Evolutionary conservation across 306 rosid genomes (phyloP).

Genomic region (Quercus glauca): DNA sequence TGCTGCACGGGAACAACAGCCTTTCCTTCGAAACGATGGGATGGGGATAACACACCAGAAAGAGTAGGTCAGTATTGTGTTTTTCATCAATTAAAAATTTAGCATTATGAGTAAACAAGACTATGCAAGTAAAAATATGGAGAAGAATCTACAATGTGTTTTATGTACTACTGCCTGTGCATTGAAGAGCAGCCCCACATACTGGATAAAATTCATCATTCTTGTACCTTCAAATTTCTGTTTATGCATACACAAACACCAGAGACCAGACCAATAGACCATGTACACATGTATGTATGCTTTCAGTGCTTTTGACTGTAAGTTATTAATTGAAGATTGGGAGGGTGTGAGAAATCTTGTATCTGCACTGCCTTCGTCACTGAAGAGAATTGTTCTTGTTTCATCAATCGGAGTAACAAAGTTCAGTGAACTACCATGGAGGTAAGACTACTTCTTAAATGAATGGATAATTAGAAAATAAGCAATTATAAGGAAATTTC

Average conservation of each 20-base stretch:
- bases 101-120: slow-evolving; percentile 12
- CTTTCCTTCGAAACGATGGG: slow-evolving; percentile 94
- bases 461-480: slow-evolving; percentile 15
- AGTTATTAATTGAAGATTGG: slow-evolving; percentile 69
- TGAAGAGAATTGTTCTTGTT: slow-evolving; percentile 85
- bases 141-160: slow-evolving; percentile 7
- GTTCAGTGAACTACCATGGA: slow-evolving; percentile 90
- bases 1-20: slow-evolving; percentile 98
- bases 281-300: background rate
- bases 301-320: slow-evolving; percentile 11
- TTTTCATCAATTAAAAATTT: background rate
- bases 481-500: background rate
- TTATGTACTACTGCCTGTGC: background rate
- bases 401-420: slow-evolving; percentile 97
- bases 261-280: background rate
- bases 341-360: slow-evolving; percentile 87
- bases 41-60: slow-evolving; percentile 84
- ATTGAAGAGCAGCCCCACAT: background rate
- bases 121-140: slow-evolving; percentile 17
- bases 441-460: slow-evolving; percentile 47
- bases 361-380: slow-evolving; percentile 70
- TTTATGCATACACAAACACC: background rate
- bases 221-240: background rate
- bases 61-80: slow-evolving; percentile 68
- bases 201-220: background rate